Percentiles rank a stretch among this genome's conserved stretches.
phyloP scores from a whole-genome alignment of 2,329 filamentous ascomycete genomes.

The Chaetoscypha palmicola region DNA sequence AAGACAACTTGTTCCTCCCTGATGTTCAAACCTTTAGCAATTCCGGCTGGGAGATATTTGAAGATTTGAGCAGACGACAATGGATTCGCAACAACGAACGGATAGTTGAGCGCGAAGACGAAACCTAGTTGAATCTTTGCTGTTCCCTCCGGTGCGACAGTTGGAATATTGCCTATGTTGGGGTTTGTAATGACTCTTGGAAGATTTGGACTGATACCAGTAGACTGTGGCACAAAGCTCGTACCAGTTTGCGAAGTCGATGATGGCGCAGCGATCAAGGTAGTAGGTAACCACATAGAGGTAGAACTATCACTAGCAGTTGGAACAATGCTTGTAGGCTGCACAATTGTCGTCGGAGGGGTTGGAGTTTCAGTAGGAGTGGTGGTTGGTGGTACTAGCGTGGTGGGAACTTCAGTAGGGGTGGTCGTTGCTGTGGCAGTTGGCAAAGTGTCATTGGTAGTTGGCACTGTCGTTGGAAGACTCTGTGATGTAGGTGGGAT shows the following conservation, averaged over 20 bases:
- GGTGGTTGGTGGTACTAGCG: conserved; percentile 3
- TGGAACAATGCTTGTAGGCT: conserved; percentile 14
- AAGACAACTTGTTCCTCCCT: conserved; percentile 50
- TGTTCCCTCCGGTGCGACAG: conserved; percentile 43
- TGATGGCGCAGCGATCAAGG: conserved; percentile 24
- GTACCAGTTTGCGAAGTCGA: conserved; percentile 12
- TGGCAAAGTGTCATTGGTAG: neutral
- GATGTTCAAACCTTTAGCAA: conserved; percentile 44
- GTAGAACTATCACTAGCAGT: conserved; percentile 24
- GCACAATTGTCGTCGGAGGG: neutral
- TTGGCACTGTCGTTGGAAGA: neutral
- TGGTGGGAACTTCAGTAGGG: conserved; percentile 2
- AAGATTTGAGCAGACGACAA: conserved; percentile 82
- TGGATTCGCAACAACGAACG: conserved; percentile 66
- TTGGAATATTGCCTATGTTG: conserved; percentile 13
- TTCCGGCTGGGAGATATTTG: conserved; percentile 61
- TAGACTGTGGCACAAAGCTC: conserved; percentile 16
- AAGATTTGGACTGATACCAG: conserved; percentile 22
- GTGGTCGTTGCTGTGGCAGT: neutral
- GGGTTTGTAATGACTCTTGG: conserved; percentile 28
- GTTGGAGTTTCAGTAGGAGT: conserved; percentile 1
- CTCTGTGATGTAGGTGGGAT: neutral
- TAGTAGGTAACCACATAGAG: conserved; percentile 23
- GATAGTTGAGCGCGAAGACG: conserved; percentile 71
- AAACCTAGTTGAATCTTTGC: conserved; percentile 81